These are phyloP conservation scores for Tuber brumale DNA, from an alignment of 495 filamentous ascomycete genomes.

Conservation along the genomic window DNA sequence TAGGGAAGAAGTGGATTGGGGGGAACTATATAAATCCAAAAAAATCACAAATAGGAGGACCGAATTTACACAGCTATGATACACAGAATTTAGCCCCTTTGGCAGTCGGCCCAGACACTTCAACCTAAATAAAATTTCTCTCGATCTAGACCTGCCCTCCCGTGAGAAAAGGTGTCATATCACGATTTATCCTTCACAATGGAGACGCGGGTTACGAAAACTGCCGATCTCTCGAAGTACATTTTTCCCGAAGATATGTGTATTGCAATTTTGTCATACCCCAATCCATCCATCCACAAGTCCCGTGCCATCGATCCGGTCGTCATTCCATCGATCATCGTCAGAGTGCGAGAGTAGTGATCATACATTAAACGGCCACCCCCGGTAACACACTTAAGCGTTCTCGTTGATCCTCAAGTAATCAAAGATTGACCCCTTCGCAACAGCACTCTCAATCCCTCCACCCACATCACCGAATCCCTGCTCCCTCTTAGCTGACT, in stretches of 20 bases:
- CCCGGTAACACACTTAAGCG: background rate
- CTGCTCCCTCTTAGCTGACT: background rate
- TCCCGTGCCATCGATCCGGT: background rate
- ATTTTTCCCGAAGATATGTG: background rate
- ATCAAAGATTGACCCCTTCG: background rate
- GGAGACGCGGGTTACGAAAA: background rate
- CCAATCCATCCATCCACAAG: background rate
- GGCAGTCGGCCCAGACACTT: background rate
- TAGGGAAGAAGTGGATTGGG: background rate
- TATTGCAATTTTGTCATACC: background rate
- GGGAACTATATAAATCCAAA: background rate
- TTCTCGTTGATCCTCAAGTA: background rate
- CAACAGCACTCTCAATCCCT: slow-evolving; percentile 7
- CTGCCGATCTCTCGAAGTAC: background rate
- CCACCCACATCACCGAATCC: slow-evolving; percentile 14
- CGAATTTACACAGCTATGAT: background rate
- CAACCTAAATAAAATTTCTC: background rate
- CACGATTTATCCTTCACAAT: background rate
- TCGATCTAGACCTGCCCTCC: background rate
- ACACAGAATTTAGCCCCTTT: background rate
- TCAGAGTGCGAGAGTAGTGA: background rate
- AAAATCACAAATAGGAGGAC: background rate
- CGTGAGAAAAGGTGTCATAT: background rate
- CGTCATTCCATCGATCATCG: background rate
- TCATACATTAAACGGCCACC: background rate